Base-by-base conservation (phyloP, 2,329 filamentous ascomycete genomes). In the Pestalotiopsis sp. region DNA sequence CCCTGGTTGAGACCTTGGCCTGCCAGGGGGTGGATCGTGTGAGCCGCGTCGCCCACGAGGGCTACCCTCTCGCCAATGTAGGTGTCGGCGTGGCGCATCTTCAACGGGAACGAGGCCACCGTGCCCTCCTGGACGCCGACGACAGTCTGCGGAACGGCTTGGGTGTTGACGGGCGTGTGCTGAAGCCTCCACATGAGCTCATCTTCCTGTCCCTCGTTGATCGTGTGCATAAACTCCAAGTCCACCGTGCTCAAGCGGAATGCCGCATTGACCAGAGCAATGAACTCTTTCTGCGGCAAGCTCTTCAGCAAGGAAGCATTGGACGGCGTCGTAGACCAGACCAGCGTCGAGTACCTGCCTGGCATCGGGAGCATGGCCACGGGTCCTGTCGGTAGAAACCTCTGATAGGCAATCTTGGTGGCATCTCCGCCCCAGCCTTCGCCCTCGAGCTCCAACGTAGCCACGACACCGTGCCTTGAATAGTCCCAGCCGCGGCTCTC, bases 1-100 rank as follows among this genome's bases (percentile, higher is more conserved):
- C 96, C 96, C 75, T 97, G 92, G 77, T 99, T 99, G 14, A 99
- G 85, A 1, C 96, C 96, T 80, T 98, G 96, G 0, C 96, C 96
- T 1, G 94, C 96, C 4, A 99, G 90, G 0, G 96, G 96, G 79
- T 99, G 96, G 72, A 97, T 91, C 1, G 95, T 97, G 79, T 99
- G 96, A 7, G 96, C 96, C 1, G 96, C 96, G 73, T 99, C 96
- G 70, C 96, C 96, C 45, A 99, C 90, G 1, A 99, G 88, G 0
- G 95, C 96, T 9, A 98, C 85, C n/a, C 96, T 91, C 76, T 97
- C 94, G 52, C 91, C 92, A 57, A 93, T 92, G 78, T 99, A 99
- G 1, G 93, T 94, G 76, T 97, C 93, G n/a, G 95, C 95, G 78
- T 99, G 96, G 36, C 95, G 91, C 83, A 98, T 86, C 77, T 92